Evolutionary conservation across 2,329 filamentous ascomycete species (phyloP).

Genomic region (Leptographium flavum): DNA sequence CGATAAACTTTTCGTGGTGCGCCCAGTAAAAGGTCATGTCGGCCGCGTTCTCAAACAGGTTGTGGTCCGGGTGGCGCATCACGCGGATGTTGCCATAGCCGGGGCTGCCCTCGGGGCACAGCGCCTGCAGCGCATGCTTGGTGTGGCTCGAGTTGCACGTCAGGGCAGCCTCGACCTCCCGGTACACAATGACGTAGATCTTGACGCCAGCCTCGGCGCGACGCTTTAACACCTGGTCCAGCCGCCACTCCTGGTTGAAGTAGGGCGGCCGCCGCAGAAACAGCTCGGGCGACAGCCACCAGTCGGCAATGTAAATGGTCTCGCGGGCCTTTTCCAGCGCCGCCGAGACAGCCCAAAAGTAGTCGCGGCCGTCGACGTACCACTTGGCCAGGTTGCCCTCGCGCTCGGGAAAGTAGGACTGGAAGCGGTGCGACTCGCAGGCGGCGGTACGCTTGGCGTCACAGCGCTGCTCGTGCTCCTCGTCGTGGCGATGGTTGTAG

Average conservation of each 20-base stretch:
- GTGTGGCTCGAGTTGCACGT: conserved; percentile 91
- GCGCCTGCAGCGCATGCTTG: conserved; percentile 64
- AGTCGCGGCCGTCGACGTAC: conserved; percentile 93
- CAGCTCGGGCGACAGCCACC: conserved; percentile 87
- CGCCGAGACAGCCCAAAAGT: conserved; percentile 85
- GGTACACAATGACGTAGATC: conserved; percentile 87
- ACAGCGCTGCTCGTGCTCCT: conserved; percentile 73
- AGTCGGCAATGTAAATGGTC: conserved; percentile 90
- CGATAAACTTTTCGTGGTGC: conserved; percentile 94
- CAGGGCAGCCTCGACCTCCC: conserved; percentile 66
- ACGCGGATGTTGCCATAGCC: conserved; percentile 81
- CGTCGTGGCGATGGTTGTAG: conserved; percentile 80
- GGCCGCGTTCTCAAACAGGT: conserved; percentile 80
- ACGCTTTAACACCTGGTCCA: conserved; percentile 78
- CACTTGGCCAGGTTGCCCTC: conserved; percentile 84
- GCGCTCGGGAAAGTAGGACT: conserved; percentile 81
- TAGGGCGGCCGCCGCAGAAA: conserved; percentile 77
- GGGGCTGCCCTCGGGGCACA: conserved; percentile 69
- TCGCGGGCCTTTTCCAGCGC: conserved; percentile 85
- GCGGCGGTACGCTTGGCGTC: conserved; percentile 67
- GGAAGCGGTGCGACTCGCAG: conserved; percentile 62
- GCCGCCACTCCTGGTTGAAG: conserved; percentile 67
- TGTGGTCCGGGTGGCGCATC: conserved; percentile 89
- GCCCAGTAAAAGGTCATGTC: conserved; percentile 98
- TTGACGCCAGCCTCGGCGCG: conserved; percentile 86